Conservation (phyloP, 2,329 filamentous ascomycete species). For the Aspergillus aculeatinus region DNA sequence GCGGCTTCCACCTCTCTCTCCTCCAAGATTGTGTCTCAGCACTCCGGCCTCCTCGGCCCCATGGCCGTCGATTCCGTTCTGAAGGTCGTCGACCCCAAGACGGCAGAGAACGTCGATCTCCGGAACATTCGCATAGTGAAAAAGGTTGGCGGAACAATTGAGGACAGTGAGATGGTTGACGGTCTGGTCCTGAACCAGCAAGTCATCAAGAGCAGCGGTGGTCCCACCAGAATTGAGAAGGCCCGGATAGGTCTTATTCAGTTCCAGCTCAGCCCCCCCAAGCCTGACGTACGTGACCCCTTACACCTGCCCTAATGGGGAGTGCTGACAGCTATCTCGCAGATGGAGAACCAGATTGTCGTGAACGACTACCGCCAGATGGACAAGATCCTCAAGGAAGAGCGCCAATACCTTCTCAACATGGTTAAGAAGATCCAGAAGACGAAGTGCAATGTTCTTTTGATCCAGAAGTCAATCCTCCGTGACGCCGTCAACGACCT, state of each 20-base stretch:
- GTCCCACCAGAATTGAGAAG: conserved; percentile 92
- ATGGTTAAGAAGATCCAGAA: conserved; percentile 99
- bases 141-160: conserved; percentile 96
- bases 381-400: conserved; percentile 99
- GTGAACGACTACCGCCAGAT: conserved; percentile 99
- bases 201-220: conserved; percentile 89
- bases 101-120: conserved; percentile 92
- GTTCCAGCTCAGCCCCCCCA: conserved; percentile 96
- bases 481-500: conserved; percentile 97
- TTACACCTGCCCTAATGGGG: background rate
- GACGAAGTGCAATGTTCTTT: conserved; percentile 96
- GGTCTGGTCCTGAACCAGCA: conserved; percentile 89
- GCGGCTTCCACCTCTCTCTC: conserved; percentile 95
- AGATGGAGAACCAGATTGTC: conserved; percentile 99
- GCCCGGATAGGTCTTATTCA: conserved; percentile 95
- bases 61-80: conserved; percentile 98
- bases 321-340: conserved; percentile 9
- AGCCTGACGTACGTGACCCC: conserved; percentile 73
- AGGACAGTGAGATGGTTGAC: conserved; percentile 96
- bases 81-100: conserved; percentile 93
- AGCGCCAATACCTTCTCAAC: conserved; percentile 95
- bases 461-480: conserved; percentile 98
- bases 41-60: conserved; percentile 89
- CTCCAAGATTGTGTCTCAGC: conserved; percentile 97
- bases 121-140: conserved; percentile 96